Percentiles rank a stretch among this genome's conserved stretches.
These are phyloP conservation scores for Rhytidiadelphus loreus DNA, from an alignment of 225 moss, liverwort and hornwort genomes.

Conservation along the genomic window DNA sequence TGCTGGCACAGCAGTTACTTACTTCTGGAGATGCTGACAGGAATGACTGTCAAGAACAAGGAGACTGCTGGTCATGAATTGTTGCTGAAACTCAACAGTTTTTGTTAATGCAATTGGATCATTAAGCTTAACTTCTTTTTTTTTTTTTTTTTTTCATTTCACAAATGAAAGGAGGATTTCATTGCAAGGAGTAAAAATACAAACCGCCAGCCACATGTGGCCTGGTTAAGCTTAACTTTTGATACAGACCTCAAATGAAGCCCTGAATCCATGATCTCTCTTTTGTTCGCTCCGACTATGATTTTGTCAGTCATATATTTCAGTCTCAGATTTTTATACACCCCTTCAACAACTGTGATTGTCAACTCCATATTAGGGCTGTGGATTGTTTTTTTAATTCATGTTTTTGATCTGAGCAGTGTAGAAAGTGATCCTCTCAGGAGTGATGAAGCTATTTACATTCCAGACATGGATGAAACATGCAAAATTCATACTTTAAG, in stretches of 20 bases:
- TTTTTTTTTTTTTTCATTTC: no score
- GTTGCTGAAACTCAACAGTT: background rate
- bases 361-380: background rate
- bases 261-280: background rate
- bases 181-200: no score
- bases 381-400: background rate
- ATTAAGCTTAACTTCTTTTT: background rate
- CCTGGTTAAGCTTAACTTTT: no score
- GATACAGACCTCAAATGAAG: background rate
- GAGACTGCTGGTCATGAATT: background rate
- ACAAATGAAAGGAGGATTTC: no score
- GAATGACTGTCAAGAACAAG: background rate
- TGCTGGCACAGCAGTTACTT: background rate
- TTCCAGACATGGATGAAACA: no score
- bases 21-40: background rate
- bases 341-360: background rate
- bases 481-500: no score
- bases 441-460: background rate
- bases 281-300: background rate
- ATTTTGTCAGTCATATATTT: background rate
- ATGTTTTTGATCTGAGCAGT: no score
- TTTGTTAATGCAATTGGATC: background rate
- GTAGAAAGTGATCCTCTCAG: background rate
- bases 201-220: no score
- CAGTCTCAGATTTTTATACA: background rate